These are phyloP conservation scores for Citrullus colocynthis DNA, from an alignment of 306 rosid species.

Conservation along the genomic window DNA sequence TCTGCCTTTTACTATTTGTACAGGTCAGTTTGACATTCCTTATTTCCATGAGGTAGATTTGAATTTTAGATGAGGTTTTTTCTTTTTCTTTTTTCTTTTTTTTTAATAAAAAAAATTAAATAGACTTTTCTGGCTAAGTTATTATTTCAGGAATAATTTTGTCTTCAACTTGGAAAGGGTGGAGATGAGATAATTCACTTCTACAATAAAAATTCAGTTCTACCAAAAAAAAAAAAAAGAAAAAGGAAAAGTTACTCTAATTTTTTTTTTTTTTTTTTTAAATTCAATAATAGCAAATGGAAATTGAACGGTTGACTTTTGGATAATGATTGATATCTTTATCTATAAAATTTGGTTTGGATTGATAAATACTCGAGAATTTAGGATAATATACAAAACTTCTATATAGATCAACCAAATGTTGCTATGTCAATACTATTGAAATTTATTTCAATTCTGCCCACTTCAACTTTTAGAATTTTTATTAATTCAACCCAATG, in stretches of 20 bases:
- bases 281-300: no score
- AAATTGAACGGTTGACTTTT: no score
- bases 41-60: background rate
- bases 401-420: background rate
- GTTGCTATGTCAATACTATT: background rate
- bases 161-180: background rate
- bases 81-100: no score
- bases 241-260: no score
- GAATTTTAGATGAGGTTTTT: background rate
- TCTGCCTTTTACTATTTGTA: background rate
- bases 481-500: background rate
- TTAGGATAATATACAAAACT: background rate
- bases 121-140: background rate
- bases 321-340: no score
- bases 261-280: no score
- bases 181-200: background rate
- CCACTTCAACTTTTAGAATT: background rate
- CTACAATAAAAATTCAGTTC: no score
- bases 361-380: no score
- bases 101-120: background rate
- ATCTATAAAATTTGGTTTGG: no score
- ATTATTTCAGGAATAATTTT: background rate
- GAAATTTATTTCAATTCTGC: background rate
- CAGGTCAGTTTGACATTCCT: background rate
- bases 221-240: no score